phyloP scores from a whole-genome alignment of 1,139 yeast species.

The Meyerozyma guilliermondii region DNA sequence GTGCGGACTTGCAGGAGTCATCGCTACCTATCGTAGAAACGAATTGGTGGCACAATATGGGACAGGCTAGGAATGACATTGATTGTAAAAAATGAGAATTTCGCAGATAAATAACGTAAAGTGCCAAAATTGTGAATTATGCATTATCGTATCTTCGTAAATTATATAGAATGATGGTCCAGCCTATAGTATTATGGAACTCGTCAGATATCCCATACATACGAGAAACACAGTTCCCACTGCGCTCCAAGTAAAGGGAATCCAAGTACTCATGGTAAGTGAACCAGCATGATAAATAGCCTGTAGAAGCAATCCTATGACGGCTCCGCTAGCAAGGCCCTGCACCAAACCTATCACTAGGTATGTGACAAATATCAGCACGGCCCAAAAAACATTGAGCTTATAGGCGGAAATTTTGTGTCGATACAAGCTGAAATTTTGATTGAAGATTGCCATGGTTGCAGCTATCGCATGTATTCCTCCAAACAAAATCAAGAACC shows the following conservation, averaged over 20 bases:
- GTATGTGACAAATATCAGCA: conserved; percentile 43
- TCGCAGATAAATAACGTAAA: neutral
- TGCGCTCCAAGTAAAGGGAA: conserved; percentile 78
- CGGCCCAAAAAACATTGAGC: conserved; percentile 9
- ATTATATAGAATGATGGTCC: no score
- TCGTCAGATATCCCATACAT: conserved; percentile 53
- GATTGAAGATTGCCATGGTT: conserved; percentile 47
- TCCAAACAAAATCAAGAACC: conserved; percentile 71
- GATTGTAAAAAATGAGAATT: neutral
- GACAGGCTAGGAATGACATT: neutral
- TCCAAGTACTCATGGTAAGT: conserved; percentile 89
- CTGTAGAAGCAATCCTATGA: conserved; percentile 58
- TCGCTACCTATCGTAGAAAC: neutral
- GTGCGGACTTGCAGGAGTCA: neutral
- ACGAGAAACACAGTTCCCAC: conserved; percentile 63
- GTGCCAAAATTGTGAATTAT: neutral
- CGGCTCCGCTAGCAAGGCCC: conserved; percentile 67
- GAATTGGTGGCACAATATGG: neutral
- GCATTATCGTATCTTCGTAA: neutral
- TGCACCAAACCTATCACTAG: conserved; percentile 53
- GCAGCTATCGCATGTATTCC: conserved; percentile 67
- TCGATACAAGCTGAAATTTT: conserved; percentile 18
- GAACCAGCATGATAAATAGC: conserved; percentile 75
- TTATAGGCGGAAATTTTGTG: conserved; percentile 13
- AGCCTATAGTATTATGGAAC: conserved; percentile 28